Conservation (phyloP, 2,329 filamentous ascomycete species). For the Cadophora luteo-olivacea region DNA sequence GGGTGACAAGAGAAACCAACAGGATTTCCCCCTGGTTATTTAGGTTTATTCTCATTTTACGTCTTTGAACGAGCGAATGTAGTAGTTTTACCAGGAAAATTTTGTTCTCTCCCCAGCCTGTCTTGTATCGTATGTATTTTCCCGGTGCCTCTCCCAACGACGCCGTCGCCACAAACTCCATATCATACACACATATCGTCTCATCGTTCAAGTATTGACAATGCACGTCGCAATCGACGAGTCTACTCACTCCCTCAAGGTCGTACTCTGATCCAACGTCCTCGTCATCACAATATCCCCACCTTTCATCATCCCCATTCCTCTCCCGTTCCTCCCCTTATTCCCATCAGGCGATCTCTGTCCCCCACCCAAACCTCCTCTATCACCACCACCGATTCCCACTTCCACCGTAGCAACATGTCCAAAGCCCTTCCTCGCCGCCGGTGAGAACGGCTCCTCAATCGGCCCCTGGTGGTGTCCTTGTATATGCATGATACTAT, state of each 20-base stretch:
- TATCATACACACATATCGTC: neutral
- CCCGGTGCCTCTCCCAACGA: too few relatives aligned
- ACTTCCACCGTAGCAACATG: slow-evolving; percentile 7
- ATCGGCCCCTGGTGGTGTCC: neutral
- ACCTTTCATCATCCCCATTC: neutral
- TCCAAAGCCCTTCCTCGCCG: neutral
- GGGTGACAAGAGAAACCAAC: too few relatives aligned
- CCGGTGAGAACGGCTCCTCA: neutral
- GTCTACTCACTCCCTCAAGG: neutral
- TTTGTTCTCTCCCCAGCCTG: too few relatives aligned
- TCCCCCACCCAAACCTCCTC: too few relatives aligned
- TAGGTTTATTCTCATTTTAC: too few relatives aligned
- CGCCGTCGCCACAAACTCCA: neutral
- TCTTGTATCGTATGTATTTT: neutral
- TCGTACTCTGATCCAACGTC: slow-evolving; percentile 12
- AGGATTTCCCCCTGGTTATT: too few relatives aligned
- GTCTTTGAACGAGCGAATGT: too few relatives aligned
- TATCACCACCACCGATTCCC: neutral
- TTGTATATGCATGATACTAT: slow-evolving; percentile 3
- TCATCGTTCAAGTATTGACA: neutral
- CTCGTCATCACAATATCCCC: slow-evolving; percentile 16
- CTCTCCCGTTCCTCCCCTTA: neutral
- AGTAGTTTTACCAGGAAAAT: too few relatives aligned
- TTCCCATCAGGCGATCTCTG: neutral
- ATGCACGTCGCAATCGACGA: neutral